Conservation (phyloP, 768 basidiomycete genomes). For the Boletus sensibilis region DNA sequence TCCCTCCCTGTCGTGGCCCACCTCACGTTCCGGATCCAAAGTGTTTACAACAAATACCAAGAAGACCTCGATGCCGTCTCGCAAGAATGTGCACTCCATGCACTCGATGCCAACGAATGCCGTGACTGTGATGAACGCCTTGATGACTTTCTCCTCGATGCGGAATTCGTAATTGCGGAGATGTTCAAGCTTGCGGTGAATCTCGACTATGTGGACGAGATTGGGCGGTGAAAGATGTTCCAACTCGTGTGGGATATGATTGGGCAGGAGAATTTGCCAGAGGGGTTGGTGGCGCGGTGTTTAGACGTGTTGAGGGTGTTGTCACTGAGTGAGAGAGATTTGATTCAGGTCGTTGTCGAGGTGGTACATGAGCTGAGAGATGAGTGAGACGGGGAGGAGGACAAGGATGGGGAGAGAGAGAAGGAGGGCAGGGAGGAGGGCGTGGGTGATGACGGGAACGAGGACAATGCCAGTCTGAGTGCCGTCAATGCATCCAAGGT, state of each 20-base stretch:
- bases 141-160: conserved; percentile 33
- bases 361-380: conserved; percentile 76
- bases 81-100: conserved; percentile 33
- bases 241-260: conserved; percentile 85
- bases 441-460: conserved; percentile 14
- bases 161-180: conserved; percentile 73
- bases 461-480: conserved; percentile 6
- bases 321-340: conserved; percentile 72
- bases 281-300: conserved; percentile 65
- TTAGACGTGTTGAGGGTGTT: conserved; percentile 80
- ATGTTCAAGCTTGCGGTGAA: conserved; percentile 75
- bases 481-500: conserved; percentile 14
- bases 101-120: conserved; percentile 36
- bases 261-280: conserved; percentile 65
- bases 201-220: conserved; percentile 90
- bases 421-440: conserved; percentile 32
- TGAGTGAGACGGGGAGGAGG: conserved; percentile 42
- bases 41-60: conserved; percentile 65
- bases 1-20: conserved; percentile 81
- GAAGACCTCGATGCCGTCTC: conserved; percentile 42
- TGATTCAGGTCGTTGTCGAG: conserved; percentile 87
- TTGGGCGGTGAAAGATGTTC: conserved; percentile 86
- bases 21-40: conserved; percentile 74
- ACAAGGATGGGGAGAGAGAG: conserved; percentile 39
- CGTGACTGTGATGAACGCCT: conserved; percentile 39